Percentiles rank a stretch among this genome's conserved stretches.
These are phyloP conservation scores for Podaxis mareebaensis DNA, from an alignment of 768 basidiomycete species.

Conservation along the genomic window DNA sequence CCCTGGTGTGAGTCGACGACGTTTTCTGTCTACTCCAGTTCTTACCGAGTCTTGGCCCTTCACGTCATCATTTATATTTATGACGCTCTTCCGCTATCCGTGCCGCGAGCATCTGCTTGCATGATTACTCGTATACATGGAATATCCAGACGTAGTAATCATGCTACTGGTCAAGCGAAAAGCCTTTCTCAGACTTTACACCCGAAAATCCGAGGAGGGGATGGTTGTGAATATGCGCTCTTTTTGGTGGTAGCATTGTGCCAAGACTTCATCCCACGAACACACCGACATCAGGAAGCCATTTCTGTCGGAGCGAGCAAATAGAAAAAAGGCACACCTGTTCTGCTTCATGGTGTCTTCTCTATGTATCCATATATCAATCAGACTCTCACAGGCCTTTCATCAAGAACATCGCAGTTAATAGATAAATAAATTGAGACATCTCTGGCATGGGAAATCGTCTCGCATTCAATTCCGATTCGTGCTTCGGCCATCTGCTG, in stretches of 20 bases:
- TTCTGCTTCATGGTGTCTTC: not conserved
- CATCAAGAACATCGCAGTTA: constrained; percentile 7
- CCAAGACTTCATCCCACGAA: not conserved
- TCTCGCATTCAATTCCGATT: not conserved
- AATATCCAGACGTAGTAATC: not conserved
- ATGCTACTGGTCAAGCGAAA: not conserved
- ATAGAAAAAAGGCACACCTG: not conserved
- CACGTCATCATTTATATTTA: not conserved
- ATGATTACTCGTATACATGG: too few species aligned
- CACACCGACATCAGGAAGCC: not conserved
- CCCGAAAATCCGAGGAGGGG: not conserved
- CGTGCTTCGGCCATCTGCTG: constrained; percentile 5
- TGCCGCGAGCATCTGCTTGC: not conserved
- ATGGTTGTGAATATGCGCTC: not conserved
- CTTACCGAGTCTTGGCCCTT: not conserved
- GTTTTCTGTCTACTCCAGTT: not conserved
- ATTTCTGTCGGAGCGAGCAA: not conserved
- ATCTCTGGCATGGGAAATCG: constrained; percentile 10
- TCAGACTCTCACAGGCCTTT: constrained; percentile 1
- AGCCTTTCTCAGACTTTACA: too few species aligned
- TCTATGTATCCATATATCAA: not conserved
- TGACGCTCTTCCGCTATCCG: too few species aligned
- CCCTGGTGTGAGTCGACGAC: not conserved
- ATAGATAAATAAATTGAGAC: constrained; percentile 6
- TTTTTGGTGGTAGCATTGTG: not conserved